Evolutionary conservation across 805 yeast species (phyloP).

Genomic region (Saturnispora galanensis): DNA sequence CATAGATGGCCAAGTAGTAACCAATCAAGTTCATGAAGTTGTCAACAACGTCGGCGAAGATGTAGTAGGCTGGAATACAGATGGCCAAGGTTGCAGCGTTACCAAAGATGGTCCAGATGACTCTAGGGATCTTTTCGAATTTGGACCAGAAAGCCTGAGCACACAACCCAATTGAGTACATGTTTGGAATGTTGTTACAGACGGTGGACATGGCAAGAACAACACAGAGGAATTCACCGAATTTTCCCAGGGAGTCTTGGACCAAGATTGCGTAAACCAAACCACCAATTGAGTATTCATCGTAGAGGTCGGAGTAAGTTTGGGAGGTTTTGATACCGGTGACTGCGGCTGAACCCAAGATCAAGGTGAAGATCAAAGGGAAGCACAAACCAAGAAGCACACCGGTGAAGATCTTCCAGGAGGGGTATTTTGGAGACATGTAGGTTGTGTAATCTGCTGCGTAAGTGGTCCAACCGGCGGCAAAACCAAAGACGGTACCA

Average conservation of each 20-base stretch:
- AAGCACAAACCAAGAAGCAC: constrained; percentile 53
- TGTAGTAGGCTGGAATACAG: constrained; percentile 79
- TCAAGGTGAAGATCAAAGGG: constrained; percentile 65
- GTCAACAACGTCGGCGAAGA: constrained; percentile 61
- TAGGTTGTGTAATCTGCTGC: constrained; percentile 90
- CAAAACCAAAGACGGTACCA: constrained; percentile 75
- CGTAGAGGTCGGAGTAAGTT: constrained; percentile 42
- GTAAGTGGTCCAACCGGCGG: constrained; percentile 90
- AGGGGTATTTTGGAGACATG: constrained; percentile 58
- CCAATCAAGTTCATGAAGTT: constrained; percentile 88
- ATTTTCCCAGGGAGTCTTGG: constrained; percentile 71
- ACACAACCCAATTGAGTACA: constrained; percentile 82
- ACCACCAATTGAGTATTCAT: constrained; percentile 62
- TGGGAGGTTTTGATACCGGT: constrained; percentile 47
- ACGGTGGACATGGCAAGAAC: constrained; percentile 76
- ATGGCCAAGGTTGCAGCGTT: constrained; percentile 73
- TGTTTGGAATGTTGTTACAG: constrained; percentile 87
- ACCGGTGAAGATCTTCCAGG: constrained; percentile 50
- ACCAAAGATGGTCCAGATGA: constrained; percentile 70
- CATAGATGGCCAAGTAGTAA: constrained; percentile 83
- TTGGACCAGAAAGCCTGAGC: constrained; percentile 79
- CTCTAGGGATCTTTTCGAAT: constrained; percentile 69
- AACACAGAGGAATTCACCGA: constrained; percentile 86
- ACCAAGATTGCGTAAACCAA: constrained; percentile 71
- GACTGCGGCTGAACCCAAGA: constrained; percentile 80